Conservation (phyloP, 2,329 filamentous ascomycete genomes). For the Coniochaeta hoffmannii region DNA sequence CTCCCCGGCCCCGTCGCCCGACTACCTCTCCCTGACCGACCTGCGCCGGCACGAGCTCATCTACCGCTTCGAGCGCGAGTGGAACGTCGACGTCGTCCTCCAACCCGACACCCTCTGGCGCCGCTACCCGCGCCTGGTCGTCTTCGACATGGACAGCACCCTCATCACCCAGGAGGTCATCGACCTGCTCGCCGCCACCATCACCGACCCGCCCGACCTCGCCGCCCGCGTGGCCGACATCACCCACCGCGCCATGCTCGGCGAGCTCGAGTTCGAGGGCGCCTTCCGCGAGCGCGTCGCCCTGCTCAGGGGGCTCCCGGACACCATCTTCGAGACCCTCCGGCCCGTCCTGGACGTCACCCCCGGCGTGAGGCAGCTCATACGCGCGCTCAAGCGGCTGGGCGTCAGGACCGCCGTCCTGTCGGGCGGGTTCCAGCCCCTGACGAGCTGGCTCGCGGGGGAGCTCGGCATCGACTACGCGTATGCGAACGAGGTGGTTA, state of each 20-base stretch:
- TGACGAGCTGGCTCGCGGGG: conserved; percentile 78
- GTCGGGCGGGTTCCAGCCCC: conserved; percentile 83
- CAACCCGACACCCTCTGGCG: conserved; percentile 68
- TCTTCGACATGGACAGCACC: conserved; percentile 99
- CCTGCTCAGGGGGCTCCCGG: conserved; percentile 73
- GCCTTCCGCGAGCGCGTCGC: conserved; percentile 75
- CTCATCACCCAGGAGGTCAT: conserved; percentile 97
- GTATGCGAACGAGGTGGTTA: conserved; percentile 75
- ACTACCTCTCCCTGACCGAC: conserved; percentile 60
- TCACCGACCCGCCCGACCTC: conserved; percentile 62
- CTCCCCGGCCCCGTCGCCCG: conserved; percentile 49
- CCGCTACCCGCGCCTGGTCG: conserved; percentile 75
- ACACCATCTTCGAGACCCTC: conserved; percentile 70
- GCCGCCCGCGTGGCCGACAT: conserved; percentile 79
- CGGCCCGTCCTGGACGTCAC: conserved; percentile 72
- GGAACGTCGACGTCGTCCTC: conserved; percentile 79
- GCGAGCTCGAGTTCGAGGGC: conserved; percentile 84
- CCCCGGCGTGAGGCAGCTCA: conserved; percentile 67
- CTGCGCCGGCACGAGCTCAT: conserved; percentile 75
- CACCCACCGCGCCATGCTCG: conserved; percentile 89
- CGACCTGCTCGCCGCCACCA: conserved; percentile 80
- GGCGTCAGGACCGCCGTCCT: conserved; percentile 86
- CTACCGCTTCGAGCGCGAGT: conserved; percentile 78
- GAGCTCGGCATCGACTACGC: conserved; percentile 82
- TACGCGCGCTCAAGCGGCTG: conserved; percentile 65